Evolutionary conservation across 345 rosid genomes (phyloP).

Genomic region (Melastoma malabathricum): DNA sequence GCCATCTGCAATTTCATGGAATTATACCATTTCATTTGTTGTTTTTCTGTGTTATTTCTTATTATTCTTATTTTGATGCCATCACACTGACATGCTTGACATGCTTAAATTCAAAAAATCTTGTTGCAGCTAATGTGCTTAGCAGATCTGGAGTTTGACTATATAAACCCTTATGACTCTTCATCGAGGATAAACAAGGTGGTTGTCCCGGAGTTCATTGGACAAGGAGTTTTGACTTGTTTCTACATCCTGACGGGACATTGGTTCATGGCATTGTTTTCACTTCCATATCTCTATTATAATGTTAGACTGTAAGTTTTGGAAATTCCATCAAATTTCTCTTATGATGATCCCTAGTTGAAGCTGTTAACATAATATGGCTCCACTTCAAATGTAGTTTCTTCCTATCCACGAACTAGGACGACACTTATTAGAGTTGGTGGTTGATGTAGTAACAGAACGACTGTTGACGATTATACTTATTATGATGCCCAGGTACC

Average conservation of each 20-base stretch:
- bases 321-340: slow-evolving; percentile 1
- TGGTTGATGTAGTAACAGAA: not conserved
- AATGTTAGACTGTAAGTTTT: slow-evolving; percentile 48
- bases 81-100: not conserved
- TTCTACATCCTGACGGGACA: slow-evolving; percentile 49
- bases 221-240: slow-evolving; percentile 36
- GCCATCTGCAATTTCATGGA: too few relatives aligned
- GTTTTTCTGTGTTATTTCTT: not conserved
- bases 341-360: not conserved
- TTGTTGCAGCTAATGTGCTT: slow-evolving; percentile 59
- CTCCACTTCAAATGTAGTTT: too few relatives aligned
- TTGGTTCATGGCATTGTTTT: slow-evolving; percentile 51
- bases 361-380: too few relatives aligned
- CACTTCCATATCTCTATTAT: slow-evolving; percentile 53
- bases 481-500: slow-evolving; percentile 29
- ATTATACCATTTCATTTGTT: not conserved
- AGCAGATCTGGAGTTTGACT: slow-evolving; percentile 70
- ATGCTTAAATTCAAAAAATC: not conserved
- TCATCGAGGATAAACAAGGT: slow-evolving; percentile 48
- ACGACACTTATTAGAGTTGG: too few relatives aligned
- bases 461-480: not conserved
- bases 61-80: not conserved
- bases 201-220: slow-evolving; percentile 41
- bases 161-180: slow-evolving; percentile 68
- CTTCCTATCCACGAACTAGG: too few relatives aligned